Conservation (phyloP, 352 stramenopile species). For the Globisporangium paddicum region DNA sequence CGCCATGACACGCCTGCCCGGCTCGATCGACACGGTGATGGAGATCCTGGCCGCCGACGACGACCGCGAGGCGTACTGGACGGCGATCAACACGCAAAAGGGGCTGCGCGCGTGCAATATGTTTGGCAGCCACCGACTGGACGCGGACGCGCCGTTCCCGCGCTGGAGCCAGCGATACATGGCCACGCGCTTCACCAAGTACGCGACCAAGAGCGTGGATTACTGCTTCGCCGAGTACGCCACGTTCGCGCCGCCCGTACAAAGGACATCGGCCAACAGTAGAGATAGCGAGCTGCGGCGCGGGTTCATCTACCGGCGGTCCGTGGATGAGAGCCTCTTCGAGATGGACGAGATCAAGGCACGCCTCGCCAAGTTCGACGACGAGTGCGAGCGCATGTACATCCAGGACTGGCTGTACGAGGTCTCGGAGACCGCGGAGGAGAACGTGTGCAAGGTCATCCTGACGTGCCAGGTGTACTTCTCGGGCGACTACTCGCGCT, state of each 20-base stretch:
- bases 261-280: slow-evolving; percentile 1
- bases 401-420: slow-evolving; percentile 73
- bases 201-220: slow-evolving; percentile 45
- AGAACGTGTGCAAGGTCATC: slow-evolving; percentile 59
- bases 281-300: slow-evolving; percentile 19
- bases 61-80: slow-evolving; percentile 66
- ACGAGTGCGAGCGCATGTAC: slow-evolving; percentile 44
- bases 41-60: slow-evolving; percentile 51
- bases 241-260: slow-evolving; percentile 12
- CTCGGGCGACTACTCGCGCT: slow-evolving; percentile 23
- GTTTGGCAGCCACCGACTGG: slow-evolving; percentile 28
- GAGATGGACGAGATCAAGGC: slow-evolving; percentile 36
- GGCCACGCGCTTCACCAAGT: slow-evolving; percentile 54
- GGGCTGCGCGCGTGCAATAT: slow-evolving; percentile 49
- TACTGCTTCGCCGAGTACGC: slow-evolving; percentile 66
- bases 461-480: slow-evolving; percentile 59
- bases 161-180: slow-evolving; percentile 68
- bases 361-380: slow-evolving; percentile 37
- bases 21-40: slow-evolving; percentile 49
- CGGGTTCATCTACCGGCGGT: slow-evolving; percentile 74
- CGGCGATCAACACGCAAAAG: slow-evolving; percentile 61
- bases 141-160: slow-evolving; percentile 34
- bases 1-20: slow-evolving; percentile 59
- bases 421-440: slow-evolving; percentile 52
- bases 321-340: slow-evolving; percentile 51